Conservation (phyloP, 2,329 filamentous ascomycete genomes). For the Keithomyces neogunnii region DNA sequence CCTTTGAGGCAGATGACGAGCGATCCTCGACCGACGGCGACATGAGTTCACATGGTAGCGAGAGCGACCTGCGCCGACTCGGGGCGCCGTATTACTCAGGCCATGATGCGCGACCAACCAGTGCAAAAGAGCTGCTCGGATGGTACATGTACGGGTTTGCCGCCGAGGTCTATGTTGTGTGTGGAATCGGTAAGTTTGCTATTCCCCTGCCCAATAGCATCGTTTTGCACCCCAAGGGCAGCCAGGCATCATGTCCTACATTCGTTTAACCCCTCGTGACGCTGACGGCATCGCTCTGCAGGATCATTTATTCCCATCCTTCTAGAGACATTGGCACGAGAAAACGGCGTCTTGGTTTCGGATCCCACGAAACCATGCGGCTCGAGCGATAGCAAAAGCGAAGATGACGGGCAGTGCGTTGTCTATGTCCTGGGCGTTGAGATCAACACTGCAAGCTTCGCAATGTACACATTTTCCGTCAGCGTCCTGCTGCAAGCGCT, state of each 20-base stretch:
- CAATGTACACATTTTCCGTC: slow-evolving; percentile 96
- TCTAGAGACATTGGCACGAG: slow-evolving; percentile 84
- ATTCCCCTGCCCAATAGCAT: not conserved
- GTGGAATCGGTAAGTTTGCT: slow-evolving; percentile 52
- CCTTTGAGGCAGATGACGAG: slow-evolving; percentile 64
- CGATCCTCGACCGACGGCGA: slow-evolving; percentile 33
- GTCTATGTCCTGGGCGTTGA: slow-evolving; percentile 74
- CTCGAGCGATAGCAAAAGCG: slow-evolving; percentile 46
- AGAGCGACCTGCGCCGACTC: slow-evolving; percentile 26
- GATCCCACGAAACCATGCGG: slow-evolving; percentile 71
- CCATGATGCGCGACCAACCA: slow-evolving; percentile 85
- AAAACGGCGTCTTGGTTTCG: slow-evolving; percentile 78
- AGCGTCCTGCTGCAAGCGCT: slow-evolving; percentile 85
- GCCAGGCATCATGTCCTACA: too few species aligned
- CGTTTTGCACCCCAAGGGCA: not conserved
- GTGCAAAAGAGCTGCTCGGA: slow-evolving; percentile 74
- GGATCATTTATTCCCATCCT: slow-evolving; percentile 94
- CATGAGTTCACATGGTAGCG: slow-evolving; percentile 29
- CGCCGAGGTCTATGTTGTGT: slow-evolving; percentile 92
- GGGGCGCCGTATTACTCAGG: slow-evolving; percentile 55
- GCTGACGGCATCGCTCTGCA: slow-evolving; percentile 23
- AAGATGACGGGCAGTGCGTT: slow-evolving; percentile 62
- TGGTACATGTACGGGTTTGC: slow-evolving; percentile 98
- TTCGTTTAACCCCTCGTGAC: slow-evolving; percentile 4
- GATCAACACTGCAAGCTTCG: slow-evolving; percentile 93